These are phyloP conservation scores for Mycena belliarum DNA, from an alignment of 768 basidiomycete species.

Conservation along the genomic window DNA sequence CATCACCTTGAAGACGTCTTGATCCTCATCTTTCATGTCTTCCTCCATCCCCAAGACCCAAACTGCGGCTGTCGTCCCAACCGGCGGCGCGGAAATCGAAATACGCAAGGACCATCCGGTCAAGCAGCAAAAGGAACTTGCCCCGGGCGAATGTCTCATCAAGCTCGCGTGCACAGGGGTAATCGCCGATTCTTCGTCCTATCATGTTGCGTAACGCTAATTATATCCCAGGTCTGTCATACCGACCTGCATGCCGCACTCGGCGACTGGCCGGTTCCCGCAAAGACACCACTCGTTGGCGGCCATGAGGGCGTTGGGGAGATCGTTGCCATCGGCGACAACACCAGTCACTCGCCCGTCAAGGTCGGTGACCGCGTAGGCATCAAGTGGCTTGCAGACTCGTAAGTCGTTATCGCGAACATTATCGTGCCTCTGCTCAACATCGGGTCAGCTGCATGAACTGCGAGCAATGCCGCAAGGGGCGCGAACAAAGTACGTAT, in stretches of 20 bases:
- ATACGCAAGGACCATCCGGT: conserved; percentile 56
- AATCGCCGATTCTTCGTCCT: background rate
- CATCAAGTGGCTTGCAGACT: conserved; percentile 79
- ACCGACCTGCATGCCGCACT: conserved; percentile 77
- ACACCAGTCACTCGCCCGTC: conserved; percentile 60
- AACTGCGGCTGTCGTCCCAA: conserved; percentile 43
- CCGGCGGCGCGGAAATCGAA: conserved; percentile 34
- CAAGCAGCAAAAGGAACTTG: conserved; percentile 52
- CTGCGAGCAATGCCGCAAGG: conserved; percentile 76
- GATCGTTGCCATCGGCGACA: conserved; percentile 75
- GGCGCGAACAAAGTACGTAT: conserved; percentile 72
- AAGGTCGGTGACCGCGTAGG: conserved; percentile 81
- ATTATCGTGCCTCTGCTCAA: background rate
- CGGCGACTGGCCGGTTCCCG: conserved; percentile 80
- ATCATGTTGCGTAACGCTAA: background rate
- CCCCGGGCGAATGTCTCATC: conserved; percentile 72
- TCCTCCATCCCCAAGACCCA: conserved; percentile 40
- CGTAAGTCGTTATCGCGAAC: conserved; percentile 28
- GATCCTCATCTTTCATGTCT: background rate
- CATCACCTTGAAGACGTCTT: background rate
- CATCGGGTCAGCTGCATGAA: conserved; percentile 49
- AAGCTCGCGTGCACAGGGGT: conserved; percentile 74
- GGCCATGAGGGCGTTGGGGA: conserved; percentile 86
- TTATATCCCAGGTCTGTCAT: conserved; percentile 59
- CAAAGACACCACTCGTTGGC: conserved; percentile 68